phyloP scores from a whole-genome alignment of 2,329 filamentous ascomycete genomes.

The Coniochaeta sp. region DNA sequence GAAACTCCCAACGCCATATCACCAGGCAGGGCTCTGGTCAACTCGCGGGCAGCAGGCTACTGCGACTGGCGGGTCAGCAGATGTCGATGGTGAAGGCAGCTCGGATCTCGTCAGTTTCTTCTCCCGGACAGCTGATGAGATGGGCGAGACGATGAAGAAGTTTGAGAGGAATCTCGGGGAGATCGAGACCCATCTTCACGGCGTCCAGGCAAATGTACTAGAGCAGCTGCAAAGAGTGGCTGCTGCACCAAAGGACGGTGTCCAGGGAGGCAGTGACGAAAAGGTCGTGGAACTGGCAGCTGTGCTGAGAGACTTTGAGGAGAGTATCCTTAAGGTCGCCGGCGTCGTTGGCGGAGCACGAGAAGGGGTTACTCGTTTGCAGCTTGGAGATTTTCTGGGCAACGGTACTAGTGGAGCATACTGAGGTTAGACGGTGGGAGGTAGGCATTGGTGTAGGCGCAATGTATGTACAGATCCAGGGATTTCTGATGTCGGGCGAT shows the following conservation, averaged over 20 bases:
- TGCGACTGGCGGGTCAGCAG: slow-evolving; percentile 28
- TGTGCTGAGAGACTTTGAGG: slow-evolving; percentile 58
- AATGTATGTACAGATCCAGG: neutral
- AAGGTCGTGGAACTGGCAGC: slow-evolving; percentile 44
- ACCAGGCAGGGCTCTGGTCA: slow-evolving; percentile 36
- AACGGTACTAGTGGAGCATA: slow-evolving; percentile 10
- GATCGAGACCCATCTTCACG: slow-evolving; percentile 58
- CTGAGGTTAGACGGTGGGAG: neutral
- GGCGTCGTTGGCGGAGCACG: slow-evolving; percentile 50
- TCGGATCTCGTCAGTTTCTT: slow-evolving; percentile 58
- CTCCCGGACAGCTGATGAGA: slow-evolving; percentile 54
- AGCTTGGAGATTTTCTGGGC: slow-evolving; percentile 39
- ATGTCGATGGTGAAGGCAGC: slow-evolving; percentile 41
- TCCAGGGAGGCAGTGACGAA: slow-evolving; percentile 33
- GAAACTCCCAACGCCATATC: slow-evolving; percentile 41
- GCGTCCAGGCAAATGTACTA: slow-evolving; percentile 52
- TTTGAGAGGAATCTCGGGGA: slow-evolving; percentile 54
- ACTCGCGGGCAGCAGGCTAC: slow-evolving; percentile 32
- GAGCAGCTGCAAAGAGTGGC: slow-evolving; percentile 49
- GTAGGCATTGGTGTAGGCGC: neutral
- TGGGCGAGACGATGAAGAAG: slow-evolving; percentile 47
- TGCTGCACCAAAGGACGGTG: slow-evolving; percentile 21
- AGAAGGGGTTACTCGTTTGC: slow-evolving; percentile 53
- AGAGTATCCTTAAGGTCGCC: slow-evolving; percentile 56
- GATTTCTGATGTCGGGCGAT: neutral